Conservation (phyloP, 306 rosid species). For the Begonia fuchsioides region DNA sequence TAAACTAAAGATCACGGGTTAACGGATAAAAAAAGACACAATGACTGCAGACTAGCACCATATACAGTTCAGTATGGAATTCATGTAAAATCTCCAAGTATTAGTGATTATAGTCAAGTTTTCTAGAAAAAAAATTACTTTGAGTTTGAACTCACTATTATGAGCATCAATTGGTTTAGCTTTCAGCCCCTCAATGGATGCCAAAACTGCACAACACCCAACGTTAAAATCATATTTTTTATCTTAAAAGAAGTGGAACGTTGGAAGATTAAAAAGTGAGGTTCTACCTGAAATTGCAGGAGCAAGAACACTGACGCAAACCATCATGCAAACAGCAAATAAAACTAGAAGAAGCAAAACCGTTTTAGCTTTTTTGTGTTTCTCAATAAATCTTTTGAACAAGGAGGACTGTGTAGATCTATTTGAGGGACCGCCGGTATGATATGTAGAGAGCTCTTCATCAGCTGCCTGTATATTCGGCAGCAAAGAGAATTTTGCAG, state of each 20-base stretch:
- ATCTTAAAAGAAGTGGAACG: slow-evolving; percentile 7
- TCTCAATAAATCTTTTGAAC: slow-evolving; percentile 54
- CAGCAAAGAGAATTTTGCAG: slow-evolving; percentile 55
- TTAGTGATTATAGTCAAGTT: no score
- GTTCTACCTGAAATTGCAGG: slow-evolving; percentile 64
- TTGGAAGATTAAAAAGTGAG: slow-evolving; percentile 1
- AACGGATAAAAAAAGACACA: no score
- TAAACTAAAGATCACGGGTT: no score
- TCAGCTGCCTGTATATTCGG: slow-evolving; percentile 74
- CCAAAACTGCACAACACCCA: slow-evolving; percentile 44
- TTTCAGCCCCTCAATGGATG: slow-evolving; percentile 60
- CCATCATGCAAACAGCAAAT: slow-evolving; percentile 72
- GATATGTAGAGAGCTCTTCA: slow-evolving; percentile 70
- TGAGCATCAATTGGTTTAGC: slow-evolving; percentile 22
- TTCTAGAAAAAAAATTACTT: background rate
- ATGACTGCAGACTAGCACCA: no score
- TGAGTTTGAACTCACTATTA: slow-evolving; percentile 33
- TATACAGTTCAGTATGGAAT: no score
- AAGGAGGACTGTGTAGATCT: slow-evolving; percentile 26
- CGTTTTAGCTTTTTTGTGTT: slow-evolving; percentile 38
- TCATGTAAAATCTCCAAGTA: no score
- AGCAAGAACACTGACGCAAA: slow-evolving; percentile 50
- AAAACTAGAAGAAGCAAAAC: slow-evolving; percentile 51
- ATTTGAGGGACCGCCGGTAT: slow-evolving; percentile 32
- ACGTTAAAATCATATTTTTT: slow-evolving; percentile 13